These are phyloP conservation scores for Carpinus fangiana DNA, from an alignment of 306 rosid genomes.

Conservation along the genomic window DNA sequence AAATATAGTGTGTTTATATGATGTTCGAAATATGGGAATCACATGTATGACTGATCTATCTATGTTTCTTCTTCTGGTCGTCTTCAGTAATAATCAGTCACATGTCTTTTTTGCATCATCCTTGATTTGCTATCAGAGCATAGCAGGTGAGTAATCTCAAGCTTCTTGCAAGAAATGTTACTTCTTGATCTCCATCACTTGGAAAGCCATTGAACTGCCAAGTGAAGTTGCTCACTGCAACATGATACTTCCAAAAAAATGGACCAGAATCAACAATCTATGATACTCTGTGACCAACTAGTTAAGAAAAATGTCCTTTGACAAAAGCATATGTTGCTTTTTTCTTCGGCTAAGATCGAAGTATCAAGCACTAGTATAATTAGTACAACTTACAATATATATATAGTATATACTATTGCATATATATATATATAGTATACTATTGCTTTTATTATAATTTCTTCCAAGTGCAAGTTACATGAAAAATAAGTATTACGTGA, in stretches of 20 bases:
- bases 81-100: neutral
- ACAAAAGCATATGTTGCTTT: neutral
- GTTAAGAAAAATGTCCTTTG: neutral
- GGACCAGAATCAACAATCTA: neutral
- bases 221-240: neutral
- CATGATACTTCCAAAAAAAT: neutral
- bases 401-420: too few species aligned
- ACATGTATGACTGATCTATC: neutral
- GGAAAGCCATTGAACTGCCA: neutral
- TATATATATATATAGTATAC: too few species aligned
- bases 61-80: neutral
- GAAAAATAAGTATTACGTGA: too few species aligned
- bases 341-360: neutral
- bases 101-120: neutral
- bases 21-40: neutral
- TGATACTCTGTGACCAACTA: neutral
- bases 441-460: too few species aligned
- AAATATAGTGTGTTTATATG: neutral
- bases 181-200: neutral
- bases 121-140: neutral
- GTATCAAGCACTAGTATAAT: neutral
- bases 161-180: too few species aligned
- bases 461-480: too few species aligned
- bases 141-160: neutral
- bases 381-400: too few species aligned